Conservation (phyloP, 1,284 basidiomycete genomes). For the Marasmius oreades region DNA sequence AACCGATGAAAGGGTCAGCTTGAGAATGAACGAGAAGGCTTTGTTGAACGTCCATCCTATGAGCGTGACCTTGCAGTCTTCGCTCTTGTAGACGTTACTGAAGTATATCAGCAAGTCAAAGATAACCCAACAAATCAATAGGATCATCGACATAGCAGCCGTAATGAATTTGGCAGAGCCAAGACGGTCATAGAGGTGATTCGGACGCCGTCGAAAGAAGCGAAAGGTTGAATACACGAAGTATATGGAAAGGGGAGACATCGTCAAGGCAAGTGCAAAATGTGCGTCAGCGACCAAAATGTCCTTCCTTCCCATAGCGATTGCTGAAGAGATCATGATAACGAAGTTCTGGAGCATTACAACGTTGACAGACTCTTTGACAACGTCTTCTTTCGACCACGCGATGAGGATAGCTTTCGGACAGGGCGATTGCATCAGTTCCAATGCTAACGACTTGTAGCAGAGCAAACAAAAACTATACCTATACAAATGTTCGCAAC, state of each 20-base stretch:
- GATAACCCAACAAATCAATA: constrained; percentile 7
- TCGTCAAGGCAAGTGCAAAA: constrained; percentile 12
- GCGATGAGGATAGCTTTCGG: constrained; percentile 4
- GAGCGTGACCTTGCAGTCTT: neutral
- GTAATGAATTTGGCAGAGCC: constrained; percentile 4
- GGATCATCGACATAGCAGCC: neutral
- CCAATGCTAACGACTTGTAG: no score
- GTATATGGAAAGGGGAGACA: constrained; percentile 14
- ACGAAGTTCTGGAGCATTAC: constrained; percentile 16
- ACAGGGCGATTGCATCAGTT: no score
- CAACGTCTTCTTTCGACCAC: constrained; percentile 8
- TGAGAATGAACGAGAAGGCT: neutral
- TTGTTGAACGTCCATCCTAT: constrained; percentile 9
- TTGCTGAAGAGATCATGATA: constrained; percentile 8
- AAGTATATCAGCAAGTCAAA: constrained; percentile 9
- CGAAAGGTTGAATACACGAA: constrained; percentile 10
- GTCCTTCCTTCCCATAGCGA: constrained; percentile 10
- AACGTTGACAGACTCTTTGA: constrained; percentile 9
- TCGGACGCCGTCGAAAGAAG: constrained; percentile 1
- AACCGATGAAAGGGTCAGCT: neutral
- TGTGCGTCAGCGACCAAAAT: constrained; percentile 14
- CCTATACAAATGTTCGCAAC: no score
- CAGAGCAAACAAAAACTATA: no score
- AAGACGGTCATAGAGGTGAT: constrained; percentile 12
- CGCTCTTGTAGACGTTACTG: neutral